Evolutionary conservation across 345 rosid species (phyloP).

Genomic region (Gynandropsis gynandra): DNA sequence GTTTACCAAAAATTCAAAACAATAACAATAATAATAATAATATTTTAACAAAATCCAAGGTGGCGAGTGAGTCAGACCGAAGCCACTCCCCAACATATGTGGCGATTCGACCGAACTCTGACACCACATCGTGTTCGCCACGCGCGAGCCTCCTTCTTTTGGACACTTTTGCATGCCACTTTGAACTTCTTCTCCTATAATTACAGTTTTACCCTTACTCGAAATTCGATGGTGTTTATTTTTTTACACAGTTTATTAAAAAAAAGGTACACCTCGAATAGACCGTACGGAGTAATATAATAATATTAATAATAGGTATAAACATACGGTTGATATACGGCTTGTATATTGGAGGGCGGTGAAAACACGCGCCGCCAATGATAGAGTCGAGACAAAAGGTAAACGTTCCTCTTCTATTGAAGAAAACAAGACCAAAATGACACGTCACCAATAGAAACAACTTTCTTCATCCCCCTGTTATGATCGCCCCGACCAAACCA

Average conservation of each 20-base stretch:
- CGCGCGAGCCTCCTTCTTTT: constrained; percentile 42
- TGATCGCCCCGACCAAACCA: constrained; percentile 23
- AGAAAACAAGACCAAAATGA: not conserved
- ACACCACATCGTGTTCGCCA: constrained; percentile 43
- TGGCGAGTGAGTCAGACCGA: not conserved
- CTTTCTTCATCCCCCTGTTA: constrained; percentile 3
- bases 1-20: not conserved
- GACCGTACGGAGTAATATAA: too few species aligned
- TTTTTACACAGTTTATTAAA: too few species aligned
- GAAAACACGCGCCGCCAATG: constrained; percentile 17
- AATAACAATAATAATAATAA: not conserved
- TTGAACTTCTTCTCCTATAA: constrained; percentile 16
- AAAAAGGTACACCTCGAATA: too few species aligned
- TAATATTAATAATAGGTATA: too few species aligned
- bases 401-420: not conserved
- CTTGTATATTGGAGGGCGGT: not conserved
- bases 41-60: not conserved
- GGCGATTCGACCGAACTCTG: constrained; percentile 90
- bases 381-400: constrained; percentile 9
- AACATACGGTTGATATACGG: too few species aligned
- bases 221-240: not conserved
- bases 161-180: constrained; percentile 48
- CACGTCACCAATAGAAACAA: constrained; percentile 17
- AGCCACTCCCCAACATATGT: constrained; percentile 32
- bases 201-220: constrained; percentile 18